phyloP scores from a whole-genome alignment of 441 rosid genomes.

The Hura crepitans region DNA sequence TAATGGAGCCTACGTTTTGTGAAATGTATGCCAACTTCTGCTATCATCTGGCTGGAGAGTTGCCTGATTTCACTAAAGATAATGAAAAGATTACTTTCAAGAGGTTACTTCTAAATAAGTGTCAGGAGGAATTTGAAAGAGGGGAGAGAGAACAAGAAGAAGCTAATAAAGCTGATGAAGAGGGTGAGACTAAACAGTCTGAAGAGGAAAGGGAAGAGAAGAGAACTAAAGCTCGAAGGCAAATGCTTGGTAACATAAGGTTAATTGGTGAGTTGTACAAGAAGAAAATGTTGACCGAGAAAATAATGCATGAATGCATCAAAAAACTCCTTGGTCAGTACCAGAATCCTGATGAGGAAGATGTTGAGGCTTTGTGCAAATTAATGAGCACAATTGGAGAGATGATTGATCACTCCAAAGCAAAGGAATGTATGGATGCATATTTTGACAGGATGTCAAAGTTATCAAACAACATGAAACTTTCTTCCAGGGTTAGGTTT shows the following conservation, averaged over 20 bases:
- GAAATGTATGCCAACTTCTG: conserved; percentile 98
- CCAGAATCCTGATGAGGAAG: conserved; percentile 90
- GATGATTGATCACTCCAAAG: conserved; percentile 69
- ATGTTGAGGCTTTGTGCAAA: conserved; percentile 84
- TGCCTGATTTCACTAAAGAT: conserved; percentile 65
- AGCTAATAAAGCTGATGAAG: conserved; percentile 79
- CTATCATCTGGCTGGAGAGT: conserved; percentile 53
- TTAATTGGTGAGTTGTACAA: conserved; percentile 95
- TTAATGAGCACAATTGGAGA: conserved; percentile 92
- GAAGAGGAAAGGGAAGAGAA: conserved; percentile 82
- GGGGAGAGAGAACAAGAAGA: conserved; percentile 93
- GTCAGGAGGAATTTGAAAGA: conserved; percentile 94
- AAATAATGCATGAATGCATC: conserved; percentile 89
- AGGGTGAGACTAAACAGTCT: conserved; percentile 73
- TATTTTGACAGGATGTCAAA: conserved; percentile 69
- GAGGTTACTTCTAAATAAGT: conserved; percentile 81
- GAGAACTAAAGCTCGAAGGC: conserved; percentile 77
- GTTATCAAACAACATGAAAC: conserved; percentile 63
- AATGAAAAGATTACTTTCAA: conserved; percentile 74
- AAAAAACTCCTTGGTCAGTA: conserved; percentile 62
- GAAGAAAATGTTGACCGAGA: conserved; percentile 82
- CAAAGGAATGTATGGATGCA: conserved; percentile 63
- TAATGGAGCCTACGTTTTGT: conserved; percentile 96
- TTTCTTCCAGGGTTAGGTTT: conserved; percentile 83
- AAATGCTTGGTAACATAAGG: conserved; percentile 93